Evolutionary conservation across 2,329 filamentous ascomycete species (phyloP), one percentile per base, ranked within the genome.

Genomic region (Pseudogymnoascus sp.): DNA sequence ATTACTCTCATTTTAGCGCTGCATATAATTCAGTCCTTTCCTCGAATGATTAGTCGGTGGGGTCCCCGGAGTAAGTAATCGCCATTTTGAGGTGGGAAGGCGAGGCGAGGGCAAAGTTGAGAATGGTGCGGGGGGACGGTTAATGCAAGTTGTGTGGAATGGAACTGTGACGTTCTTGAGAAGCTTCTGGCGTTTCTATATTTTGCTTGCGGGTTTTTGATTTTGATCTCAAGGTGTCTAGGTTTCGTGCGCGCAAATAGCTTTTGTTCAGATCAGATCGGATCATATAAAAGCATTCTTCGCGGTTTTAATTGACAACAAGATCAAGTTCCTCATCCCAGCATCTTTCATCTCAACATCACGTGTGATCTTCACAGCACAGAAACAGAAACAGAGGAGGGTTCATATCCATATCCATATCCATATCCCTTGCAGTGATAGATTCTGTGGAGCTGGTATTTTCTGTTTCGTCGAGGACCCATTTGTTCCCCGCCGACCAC

Each of bases 1-100:
- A 58, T 38, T 35, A 37, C 56, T 58, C 33, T 38, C 52, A 58
- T 15, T 38, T 37, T 58, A 45, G 39, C 39, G 39, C 21, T 45
- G 39, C 39, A 45, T 45, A 45, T 45, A 45, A 45, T 26, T 8
- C 52, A 57, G 52, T 34, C 52, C 15, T 57, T 57, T 57, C 26
- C 26, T 26, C 28, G 39, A 45, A 45, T 45, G 39, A 45, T 45
- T 19, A 26, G 21, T 45, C 6, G 13, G 21, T 3, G 19, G 21
- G 21, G 12, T 13, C 21, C 21, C 12, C 12, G 39, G 39, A 45
- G 39, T 45, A 26, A 45, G 12, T 45, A 45, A 26, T 45, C 26
- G 39, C 39, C 39, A 45, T 45, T 23, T 45, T 26, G 38, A 41
- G 18, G 39, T 3, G 19, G 39, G 39, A 26, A n/a, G n/a, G 39